These are phyloP conservation scores for Fusarium sp. DNA, from an alignment of 2,329 filamentous ascomycete genomes.

Conservation along the genomic window DNA sequence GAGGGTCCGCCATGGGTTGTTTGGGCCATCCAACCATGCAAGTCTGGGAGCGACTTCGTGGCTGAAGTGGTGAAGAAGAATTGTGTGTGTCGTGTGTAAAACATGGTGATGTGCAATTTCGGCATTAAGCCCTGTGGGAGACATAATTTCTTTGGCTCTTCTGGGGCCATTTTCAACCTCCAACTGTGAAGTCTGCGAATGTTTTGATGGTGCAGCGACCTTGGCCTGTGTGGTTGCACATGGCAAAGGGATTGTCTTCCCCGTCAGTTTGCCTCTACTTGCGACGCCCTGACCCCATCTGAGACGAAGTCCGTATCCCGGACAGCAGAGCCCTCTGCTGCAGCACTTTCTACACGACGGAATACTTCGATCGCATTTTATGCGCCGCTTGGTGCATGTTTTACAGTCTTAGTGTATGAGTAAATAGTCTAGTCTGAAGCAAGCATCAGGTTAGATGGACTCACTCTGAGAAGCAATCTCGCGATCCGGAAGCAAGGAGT, in stretches of 20 bases:
- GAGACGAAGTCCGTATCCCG: background rate
- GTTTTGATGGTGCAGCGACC: background rate
- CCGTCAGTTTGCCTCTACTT: background rate
- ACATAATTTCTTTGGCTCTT: rapidly evolving
- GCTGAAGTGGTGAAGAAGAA: background rate
- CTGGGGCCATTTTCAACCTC: no score
- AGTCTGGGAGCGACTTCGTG: background rate
- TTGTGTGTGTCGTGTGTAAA: background rate
- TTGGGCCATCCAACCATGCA: conserved; percentile 1
- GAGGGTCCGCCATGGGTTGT: conserved; percentile 8
- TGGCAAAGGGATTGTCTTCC: background rate
- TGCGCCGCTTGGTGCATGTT: conserved; percentile 6
- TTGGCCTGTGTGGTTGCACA: background rate
- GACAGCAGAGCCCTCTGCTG: conserved; percentile 1
- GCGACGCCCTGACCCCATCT: conserved; percentile 18
- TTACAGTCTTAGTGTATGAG: background rate
- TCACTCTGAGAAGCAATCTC: background rate
- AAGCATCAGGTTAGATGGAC: background rate
- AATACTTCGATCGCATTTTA: conserved; percentile 2
- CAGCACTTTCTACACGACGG: conserved; percentile 1
- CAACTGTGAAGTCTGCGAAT: background rate
- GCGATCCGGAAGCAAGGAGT: background rate
- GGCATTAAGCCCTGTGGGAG: background rate
- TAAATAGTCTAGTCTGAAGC: background rate
- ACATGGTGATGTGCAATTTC: background rate